Conservation (phyloP, 768 basidiomycete genomes). For the Calocybe indica region DNA sequence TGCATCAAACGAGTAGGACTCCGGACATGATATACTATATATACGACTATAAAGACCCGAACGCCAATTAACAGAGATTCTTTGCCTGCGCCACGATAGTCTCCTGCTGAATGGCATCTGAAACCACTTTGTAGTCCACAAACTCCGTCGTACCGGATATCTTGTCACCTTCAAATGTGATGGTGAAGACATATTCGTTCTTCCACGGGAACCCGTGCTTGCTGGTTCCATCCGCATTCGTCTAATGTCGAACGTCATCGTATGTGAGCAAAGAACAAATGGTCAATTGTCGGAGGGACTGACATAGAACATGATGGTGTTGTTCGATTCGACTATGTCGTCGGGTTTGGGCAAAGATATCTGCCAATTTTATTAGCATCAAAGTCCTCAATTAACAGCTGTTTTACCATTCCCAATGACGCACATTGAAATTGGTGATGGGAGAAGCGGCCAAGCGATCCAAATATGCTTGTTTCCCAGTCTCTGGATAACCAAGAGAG, state of each 20-base stretch:
- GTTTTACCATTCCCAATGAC: background rate
- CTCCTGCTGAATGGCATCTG: conserved; percentile 3
- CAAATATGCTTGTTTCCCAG: conserved; percentile 7
- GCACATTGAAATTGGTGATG: conserved; percentile 7
- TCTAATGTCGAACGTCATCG: background rate
- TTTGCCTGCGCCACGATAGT: conserved; percentile 4
- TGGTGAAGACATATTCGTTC: conserved; percentile 13
- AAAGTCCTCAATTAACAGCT: background rate
- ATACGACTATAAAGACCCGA: too few species aligned
- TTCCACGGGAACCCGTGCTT: conserved; percentile 8
- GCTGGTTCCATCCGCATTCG: conserved; percentile 8
- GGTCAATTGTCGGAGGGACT: background rate
- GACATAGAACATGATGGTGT: conserved; percentile 9
- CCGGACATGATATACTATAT: too few species aligned
- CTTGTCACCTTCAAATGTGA: conserved; percentile 8
- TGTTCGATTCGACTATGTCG: conserved; percentile 6
- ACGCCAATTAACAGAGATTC: too few species aligned
- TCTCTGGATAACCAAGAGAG: background rate
- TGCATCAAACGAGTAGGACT: too few species aligned
- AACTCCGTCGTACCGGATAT: conserved; percentile 11
- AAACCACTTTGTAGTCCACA: conserved; percentile 8
- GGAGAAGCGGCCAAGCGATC: conserved; percentile 2
- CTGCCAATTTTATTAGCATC: background rate
- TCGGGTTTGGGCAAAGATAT: conserved; percentile 6
- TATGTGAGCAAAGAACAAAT: too few species aligned